Base-by-base conservation (phyloP, 805 yeast species). In the Pichia californica region DNA sequence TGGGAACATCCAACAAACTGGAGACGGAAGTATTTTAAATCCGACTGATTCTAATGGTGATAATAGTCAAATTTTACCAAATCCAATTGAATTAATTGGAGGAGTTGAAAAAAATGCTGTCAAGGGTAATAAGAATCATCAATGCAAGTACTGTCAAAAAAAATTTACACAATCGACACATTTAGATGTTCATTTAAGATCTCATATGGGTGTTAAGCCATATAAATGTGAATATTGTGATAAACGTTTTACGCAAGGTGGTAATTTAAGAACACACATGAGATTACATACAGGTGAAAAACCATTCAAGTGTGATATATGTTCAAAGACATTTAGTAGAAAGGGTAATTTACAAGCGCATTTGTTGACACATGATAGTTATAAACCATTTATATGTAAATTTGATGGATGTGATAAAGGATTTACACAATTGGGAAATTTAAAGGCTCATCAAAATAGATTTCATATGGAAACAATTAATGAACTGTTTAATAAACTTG, bases 311-410 rank as follows among this genome's bases (percentile, higher is more conserved):
- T 89, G 98, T 67, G 80, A 78, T 16, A 64, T 75, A 9, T 89
- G 98, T 63, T 76, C 77, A 19, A 76, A 87, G 47, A 70, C 77
- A 28, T 89, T 89, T 61, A 86, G 95, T 42, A 75, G 96, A 55
- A 86, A 89, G 62, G 98, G 98, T 15, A 89, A 89, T 63, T 71
- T 87, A 52, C 89, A 91, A 21, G 94, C 95, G 3, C 98, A 89
- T 63, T 69, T 73, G 60, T 67, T 86, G 46, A 88, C 95, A 0
- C 97, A 88, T 64, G 81, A 80, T 44, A 79, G 84, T 53, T 68
- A 77, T 44, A 81, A 84, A 55, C 96, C 95, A 7, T 86, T 71
- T 57, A 74, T 76, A 44, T 89, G 97, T 65, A 77, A 76, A 54
- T 70, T 89, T 47, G 96, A 88, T 61, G 71, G 74, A 46, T 89